phyloP scores from a whole-genome alignment of 2,329 filamentous ascomycete species.

The Tolypocladium tundrense region DNA sequence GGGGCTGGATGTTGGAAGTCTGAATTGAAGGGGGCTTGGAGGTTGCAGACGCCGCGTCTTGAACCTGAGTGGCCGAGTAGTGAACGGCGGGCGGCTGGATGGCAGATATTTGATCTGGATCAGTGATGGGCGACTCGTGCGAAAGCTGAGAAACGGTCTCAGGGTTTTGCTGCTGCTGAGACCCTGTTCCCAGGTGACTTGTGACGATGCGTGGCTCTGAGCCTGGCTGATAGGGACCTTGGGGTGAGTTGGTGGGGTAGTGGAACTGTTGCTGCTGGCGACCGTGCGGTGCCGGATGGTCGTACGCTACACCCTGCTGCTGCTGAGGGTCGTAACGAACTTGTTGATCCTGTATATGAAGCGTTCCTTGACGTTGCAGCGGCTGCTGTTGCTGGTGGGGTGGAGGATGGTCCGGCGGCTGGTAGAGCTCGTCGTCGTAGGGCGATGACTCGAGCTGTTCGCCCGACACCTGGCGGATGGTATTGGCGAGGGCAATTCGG shows the following conservation, averaged over 20 bases:
- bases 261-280: constrained; percentile 14
- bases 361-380: constrained; percentile 11
- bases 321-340: constrained; percentile 14
- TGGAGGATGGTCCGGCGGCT: constrained; percentile 17
- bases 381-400: constrained; percentile 22
- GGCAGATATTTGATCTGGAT: constrained; percentile 32
- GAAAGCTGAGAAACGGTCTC: constrained; percentile 54
- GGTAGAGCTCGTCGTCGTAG: constrained; percentile 33
- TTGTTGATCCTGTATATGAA: constrained; percentile 23
- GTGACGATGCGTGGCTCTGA: constrained; percentile 23
- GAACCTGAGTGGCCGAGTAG: constrained; percentile 23
- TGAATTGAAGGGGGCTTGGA: constrained; percentile 18
- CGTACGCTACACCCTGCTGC: constrained; percentile 19
- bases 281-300: constrained; percentile 20
- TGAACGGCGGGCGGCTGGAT: constrained; percentile 31
- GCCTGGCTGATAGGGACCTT: constrained; percentile 22
- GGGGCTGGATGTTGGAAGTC: constrained; percentile 13
- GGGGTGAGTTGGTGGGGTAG: constrained; percentile 6
- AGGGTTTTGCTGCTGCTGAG: constrained; percentile 32
- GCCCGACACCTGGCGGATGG: constrained; percentile 36
- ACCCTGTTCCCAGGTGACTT: constrained; percentile 22
- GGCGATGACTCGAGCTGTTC: constrained; percentile 31
- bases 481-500: constrained; percentile 19
- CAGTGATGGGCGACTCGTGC: constrained; percentile 46
- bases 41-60: constrained; percentile 21